These are phyloP conservation scores for Mortierella sp. DNA, from an alignment of 371 early-diverging fungal species.

Conservation along the genomic window DNA sequence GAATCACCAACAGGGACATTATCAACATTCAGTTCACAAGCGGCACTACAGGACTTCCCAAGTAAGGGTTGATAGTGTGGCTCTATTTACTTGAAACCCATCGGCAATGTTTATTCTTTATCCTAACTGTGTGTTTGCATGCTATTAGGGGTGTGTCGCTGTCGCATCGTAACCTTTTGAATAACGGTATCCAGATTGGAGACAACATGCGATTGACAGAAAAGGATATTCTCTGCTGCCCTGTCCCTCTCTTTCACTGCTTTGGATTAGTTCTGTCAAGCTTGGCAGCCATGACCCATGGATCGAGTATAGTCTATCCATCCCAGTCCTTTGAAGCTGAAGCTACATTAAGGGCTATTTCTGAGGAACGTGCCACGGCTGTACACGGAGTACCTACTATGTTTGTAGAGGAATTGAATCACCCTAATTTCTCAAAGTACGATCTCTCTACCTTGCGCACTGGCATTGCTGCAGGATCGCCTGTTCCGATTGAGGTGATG, in stretches of 20 bases:
- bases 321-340: constrained; percentile 60
- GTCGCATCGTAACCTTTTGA: constrained; percentile 70
- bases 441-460: constrained; percentile 58
- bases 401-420: constrained; percentile 59
- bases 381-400: constrained; percentile 65
- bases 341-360: constrained; percentile 64
- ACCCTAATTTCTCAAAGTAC: constrained; percentile 54
- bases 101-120: not conserved
- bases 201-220: constrained; percentile 64
- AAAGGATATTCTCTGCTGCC: constrained; percentile 65
- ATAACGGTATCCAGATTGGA: constrained; percentile 66
- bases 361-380: constrained; percentile 59
- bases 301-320: constrained; percentile 61
- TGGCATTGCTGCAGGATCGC: constrained; percentile 62
- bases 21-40: constrained; percentile 78
- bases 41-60: constrained; percentile 81
- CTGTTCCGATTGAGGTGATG: constrained; percentile 61
- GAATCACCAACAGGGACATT: constrained; percentile 57
- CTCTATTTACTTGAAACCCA: not conserved
- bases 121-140: not conserved
- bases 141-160: constrained; percentile 62
- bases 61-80: constrained; percentile 39
- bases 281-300: constrained; percentile 64
- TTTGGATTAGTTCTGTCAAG: constrained; percentile 61
- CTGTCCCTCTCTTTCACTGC: constrained; percentile 64